Evolutionary conservation across 805 yeast genomes (phyloP), one percentile per base, ranked within the genome.

Genomic region (Yarrowia divulgata): DNA sequence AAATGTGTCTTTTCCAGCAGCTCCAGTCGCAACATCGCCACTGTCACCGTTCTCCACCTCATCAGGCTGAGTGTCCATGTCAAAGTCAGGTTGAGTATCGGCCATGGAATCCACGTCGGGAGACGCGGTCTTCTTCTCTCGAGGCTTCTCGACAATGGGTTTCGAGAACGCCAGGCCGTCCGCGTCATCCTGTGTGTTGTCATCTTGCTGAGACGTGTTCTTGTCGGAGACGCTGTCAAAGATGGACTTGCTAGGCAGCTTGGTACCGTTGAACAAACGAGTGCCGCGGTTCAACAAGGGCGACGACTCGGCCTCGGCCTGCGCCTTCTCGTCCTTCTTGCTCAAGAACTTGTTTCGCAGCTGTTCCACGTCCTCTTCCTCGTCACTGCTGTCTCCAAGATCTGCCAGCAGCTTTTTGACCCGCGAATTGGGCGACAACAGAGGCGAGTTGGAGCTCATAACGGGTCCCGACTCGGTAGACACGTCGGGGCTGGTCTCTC

Each of bases 381-480:
- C 66, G 42, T 60, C 66, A 34, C 66, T 60, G 39, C 52, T 43
- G 40, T 43, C 52, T 13, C 66, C 66, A 0, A 60, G 43, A 18
- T 60, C 66, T 1, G 45, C 52, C 35, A 60, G 66, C 52, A 60
- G 9, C 66, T 45, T 43, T 60, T 60, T 60, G 52, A 60, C 66
- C n/a, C 66, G 52, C 52, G 66, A 60, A 13, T 60, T 60, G 52
- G 66, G 66, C 52, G 66, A 60, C 66, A 60, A 34, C 8, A 57
- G 64, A n/a, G 64, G 64, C 23, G 64, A 57, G 8, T n/a, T 42
- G 14, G 62, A 55, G 34, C 4, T 23, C 29, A 23, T 23, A 4
- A 16, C 0, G 4, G 62, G 34, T 3, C 16, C 62, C 2, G 62
- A 9, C 8, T 9, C 62, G 13, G 60, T 4, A 7, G 14, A n/a